Base-by-base conservation (phyloP, 352 stramenopile genomes). In the Saprolegnia parasitica region DNA sequence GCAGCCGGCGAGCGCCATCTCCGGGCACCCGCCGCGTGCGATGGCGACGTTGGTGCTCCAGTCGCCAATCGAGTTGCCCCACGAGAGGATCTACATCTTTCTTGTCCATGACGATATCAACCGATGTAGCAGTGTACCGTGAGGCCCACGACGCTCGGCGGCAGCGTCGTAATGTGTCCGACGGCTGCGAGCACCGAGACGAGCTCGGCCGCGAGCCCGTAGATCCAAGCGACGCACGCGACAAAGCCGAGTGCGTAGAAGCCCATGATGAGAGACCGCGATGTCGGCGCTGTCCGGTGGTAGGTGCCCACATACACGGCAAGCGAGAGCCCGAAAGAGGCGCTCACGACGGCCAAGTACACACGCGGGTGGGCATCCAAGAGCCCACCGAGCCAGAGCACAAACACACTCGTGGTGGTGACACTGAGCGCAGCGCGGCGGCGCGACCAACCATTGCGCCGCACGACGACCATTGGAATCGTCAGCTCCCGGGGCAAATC, bases 191-290 rank as follows among this genome's bases (percentile, higher is more conserved):
- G 74, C 26, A 96, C 66, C 15, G 81, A 84, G 65, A 98, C 84
- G 0, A 97, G 67, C 56, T 98, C 90, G 45, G 81, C 88, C 5
- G 91, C 90, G 40, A 97, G 77, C 1, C 85, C 76, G 74, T 96
- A 97, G 72, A 98, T 97, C 93, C 91, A 98, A 54, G 84, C 84
- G 16, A 97, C 88, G 67, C 87, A 96, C 18, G 93, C 86, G 13
- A 81, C 71, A 29, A 96, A 91, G 5, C 80, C 85, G 23, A 96
- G 71, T 9, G 76, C 68, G 45, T 95, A 77, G 56, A 93, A 79
- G 23, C 47, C 23, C 8, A 73, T 42, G n/a, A 88, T 35, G 16
- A 79, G 71, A 42, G 72, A 71, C 5, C 78, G 42, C 9, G 83
- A 88, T 35, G 73, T 79, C 29, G 82, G 85, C 16, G 81, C 73